A percentile compares a stretch with the other conserved stretches of the same genome.
phyloP scores from a whole-genome alignment of 169 alveolate genomes.

The Plasmodium inui region DNA sequence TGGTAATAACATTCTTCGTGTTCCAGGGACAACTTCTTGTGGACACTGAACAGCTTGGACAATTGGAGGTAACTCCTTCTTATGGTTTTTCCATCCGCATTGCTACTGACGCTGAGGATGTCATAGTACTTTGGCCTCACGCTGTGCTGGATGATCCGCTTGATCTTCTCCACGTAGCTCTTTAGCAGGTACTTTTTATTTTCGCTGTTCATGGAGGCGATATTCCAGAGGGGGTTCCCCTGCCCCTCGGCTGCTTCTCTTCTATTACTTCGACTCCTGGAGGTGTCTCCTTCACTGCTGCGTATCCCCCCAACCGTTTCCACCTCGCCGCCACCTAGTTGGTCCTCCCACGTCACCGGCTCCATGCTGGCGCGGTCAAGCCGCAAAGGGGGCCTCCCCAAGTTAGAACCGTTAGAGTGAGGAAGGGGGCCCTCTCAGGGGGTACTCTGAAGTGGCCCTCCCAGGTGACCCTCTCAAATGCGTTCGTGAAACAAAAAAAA shows the following conservation, averaged over 20 bases:
- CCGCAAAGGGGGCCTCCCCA: not conserved
- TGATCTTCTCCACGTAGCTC: conserved; percentile 45
- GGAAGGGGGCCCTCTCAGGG: not conserved
- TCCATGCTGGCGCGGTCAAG: not conserved
- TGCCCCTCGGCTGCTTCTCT: not conserved
- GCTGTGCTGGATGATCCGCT: not conserved
- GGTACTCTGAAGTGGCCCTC: not conserved
- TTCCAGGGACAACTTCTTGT: conserved; percentile 55
- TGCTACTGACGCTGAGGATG: conserved; percentile 25
- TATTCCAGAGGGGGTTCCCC: not conserved
- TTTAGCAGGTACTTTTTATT: conserved; percentile 19
- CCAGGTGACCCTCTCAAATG: not conserved
- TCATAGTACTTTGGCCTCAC: conserved; percentile 42
- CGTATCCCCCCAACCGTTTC: not conserved
- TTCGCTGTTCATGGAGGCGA: conserved; percentile 36
- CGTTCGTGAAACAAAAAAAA: not conserved
- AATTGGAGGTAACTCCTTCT: conserved; percentile 48
- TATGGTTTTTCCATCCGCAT: conserved; percentile 28
- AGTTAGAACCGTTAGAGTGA: not conserved
- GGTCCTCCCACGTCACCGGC: not conserved
- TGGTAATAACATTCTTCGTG: conserved; percentile 41
- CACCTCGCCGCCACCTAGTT: not conserved
- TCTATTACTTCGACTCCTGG: not conserved
- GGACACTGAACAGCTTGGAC: conserved; percentile 44
- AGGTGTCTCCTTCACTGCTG: not conserved